Evolutionary conservation across 306 rosid genomes (phyloP).

Genomic region (Ammopiptanthus mongolicus): DNA sequence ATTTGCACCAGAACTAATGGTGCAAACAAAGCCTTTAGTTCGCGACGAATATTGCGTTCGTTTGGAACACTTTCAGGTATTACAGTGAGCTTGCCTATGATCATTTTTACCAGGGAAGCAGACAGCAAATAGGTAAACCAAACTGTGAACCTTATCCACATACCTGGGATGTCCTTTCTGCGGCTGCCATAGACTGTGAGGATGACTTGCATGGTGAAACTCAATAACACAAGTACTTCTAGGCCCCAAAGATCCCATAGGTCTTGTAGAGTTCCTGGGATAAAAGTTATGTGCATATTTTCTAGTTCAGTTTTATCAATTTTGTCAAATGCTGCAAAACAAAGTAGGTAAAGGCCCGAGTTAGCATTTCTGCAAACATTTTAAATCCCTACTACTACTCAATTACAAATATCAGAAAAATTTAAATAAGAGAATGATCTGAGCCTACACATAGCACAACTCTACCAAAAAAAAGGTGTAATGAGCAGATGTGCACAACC

Average conservation of each 20-base stretch:
- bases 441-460: background rate
- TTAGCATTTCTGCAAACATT: background rate
- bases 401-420: background rate
- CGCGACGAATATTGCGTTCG: constrained; percentile 34
- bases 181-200: constrained; percentile 55
- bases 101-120: constrained; percentile 42
- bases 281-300: constrained; percentile 25
- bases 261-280: constrained; percentile 34
- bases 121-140: constrained; percentile 56
- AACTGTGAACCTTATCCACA: constrained; percentile 42
- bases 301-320: constrained; percentile 2
- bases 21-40: constrained; percentile 46
- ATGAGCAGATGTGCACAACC: constrained; percentile 18
- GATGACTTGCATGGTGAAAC: constrained; percentile 43
- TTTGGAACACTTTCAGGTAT: constrained; percentile 38
- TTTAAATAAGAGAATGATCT: background rate
- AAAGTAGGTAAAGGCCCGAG: background rate
- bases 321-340: constrained; percentile 23
- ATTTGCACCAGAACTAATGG: constrained; percentile 62
- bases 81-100: constrained; percentile 54
- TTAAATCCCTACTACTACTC: background rate
- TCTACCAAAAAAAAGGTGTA: background rate
- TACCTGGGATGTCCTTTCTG: constrained; percentile 48
- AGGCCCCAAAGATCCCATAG: constrained; percentile 54
- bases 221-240: constrained; percentile 41